Evolutionary conservation across 2,329 filamentous ascomycete species (phyloP).

Genomic region (Trichoderma oligosporum): DNA sequence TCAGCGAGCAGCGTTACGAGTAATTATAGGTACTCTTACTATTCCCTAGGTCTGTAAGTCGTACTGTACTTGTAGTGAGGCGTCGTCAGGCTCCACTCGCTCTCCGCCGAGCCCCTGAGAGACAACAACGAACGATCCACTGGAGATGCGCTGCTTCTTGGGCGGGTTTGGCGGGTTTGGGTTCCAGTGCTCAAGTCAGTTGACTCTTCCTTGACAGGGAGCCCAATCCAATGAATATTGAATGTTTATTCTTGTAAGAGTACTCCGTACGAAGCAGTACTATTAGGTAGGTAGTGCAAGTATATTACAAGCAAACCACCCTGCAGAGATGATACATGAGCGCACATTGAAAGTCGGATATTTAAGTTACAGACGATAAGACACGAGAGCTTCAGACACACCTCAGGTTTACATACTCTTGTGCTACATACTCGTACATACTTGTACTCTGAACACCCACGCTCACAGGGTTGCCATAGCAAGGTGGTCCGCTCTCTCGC

Average conservation of each 20-base stretch:
- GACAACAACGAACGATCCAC: slow-evolving; percentile 8
- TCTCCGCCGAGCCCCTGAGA: slow-evolving; percentile 16
- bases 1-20: no score
- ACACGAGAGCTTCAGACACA: no score
- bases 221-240: slow-evolving; percentile 6
- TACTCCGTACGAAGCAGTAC: no score
- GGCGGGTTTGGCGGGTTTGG: slow-evolving; percentile 17
- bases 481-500: neutral
- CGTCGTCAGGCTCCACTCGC: slow-evolving; percentile 6
- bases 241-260: slow-evolving; percentile 2
- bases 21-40: no score
- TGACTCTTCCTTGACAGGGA: slow-evolving; percentile 15
- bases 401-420: no score
- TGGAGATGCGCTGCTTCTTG: slow-evolving; percentile 14
- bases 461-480: neutral
- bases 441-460: neutral
- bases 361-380: no score
- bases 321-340: no score
- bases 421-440: neutral
- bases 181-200: slow-evolving; percentile 18
- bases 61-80: no score
- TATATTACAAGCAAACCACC: neutral
- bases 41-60: no score
- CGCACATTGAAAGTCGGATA: no score
- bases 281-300: no score